Percentiles rank a stretch among this genome's conserved stretches.
Evolutionary conservation across 176 grass and related monocot genomes (phyloP).

Genomic region (Puya raimondii): DNA sequence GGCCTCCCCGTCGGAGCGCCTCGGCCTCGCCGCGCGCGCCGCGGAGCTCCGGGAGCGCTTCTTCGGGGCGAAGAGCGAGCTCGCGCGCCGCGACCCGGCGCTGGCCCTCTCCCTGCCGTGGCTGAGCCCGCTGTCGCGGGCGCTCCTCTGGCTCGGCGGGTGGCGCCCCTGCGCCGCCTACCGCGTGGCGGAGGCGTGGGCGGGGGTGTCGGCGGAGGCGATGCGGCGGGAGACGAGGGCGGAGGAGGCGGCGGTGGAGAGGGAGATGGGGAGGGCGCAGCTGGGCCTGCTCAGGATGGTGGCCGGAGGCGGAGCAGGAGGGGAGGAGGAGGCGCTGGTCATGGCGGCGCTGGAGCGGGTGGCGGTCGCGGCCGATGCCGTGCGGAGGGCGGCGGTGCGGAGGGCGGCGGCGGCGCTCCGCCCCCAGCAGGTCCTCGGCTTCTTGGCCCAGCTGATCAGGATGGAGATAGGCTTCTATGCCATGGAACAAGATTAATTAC

Average conservation of each 20-base stretch:
- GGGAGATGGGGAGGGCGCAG: background rate
- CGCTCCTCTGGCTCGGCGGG: slow-evolving; percentile 20
- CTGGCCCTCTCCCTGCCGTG: slow-evolving; percentile 10
- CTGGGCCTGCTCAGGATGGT: background rate
- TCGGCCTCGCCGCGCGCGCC: background rate
- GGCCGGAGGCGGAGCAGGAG: background rate
- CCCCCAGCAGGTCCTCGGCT: background rate
- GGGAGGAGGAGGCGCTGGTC: background rate
- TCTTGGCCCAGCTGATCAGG: slow-evolving; percentile 4
- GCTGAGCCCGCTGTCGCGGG: background rate
- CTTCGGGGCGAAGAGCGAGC: background rate
- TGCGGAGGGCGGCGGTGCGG: slow-evolving; percentile 3
- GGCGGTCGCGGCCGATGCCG: background rate
- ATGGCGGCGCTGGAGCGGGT: background rate
- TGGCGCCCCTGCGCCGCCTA: slow-evolving; percentile 18
- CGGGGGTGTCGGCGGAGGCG: background rate
- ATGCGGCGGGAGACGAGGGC: slow-evolving; percentile 1
- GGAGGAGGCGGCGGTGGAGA: slow-evolving; percentile 15
- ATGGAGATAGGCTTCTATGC: slow-evolving; percentile 21
- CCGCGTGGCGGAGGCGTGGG: background rate
- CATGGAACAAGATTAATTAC: background rate
- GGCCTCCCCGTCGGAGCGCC: background rate
- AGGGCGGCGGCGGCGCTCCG: background rate
- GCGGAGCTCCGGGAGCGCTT: slow-evolving; percentile 6
- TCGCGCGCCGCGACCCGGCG: slow-evolving; percentile 8